Conservation (phyloP, 306 rosid genomes). For the Delonix regia region DNA sequence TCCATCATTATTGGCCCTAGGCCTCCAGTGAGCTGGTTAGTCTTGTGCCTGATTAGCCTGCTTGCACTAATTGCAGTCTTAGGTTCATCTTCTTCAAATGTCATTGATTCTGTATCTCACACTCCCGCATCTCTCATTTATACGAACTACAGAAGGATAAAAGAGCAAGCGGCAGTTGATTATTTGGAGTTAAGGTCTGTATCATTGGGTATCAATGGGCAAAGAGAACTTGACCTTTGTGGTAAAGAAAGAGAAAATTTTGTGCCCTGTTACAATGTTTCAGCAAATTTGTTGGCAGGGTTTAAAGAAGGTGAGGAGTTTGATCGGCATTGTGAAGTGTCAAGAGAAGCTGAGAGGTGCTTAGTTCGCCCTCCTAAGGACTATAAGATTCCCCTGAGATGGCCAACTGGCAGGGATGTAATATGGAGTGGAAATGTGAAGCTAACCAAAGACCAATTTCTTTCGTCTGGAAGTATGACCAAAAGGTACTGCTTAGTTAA, state of each 20-base stretch:
- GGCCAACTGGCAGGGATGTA: slow-evolving; percentile 94
- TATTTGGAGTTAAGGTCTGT: slow-evolving; percentile 79
- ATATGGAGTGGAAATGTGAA: slow-evolving; percentile 98
- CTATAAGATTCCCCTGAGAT: slow-evolving; percentile 86
- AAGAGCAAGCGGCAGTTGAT: slow-evolving; percentile 86
- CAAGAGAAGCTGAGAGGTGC: slow-evolving; percentile 58
- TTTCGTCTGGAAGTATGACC: slow-evolving; percentile 98
- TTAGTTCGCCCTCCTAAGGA: slow-evolving; percentile 97
- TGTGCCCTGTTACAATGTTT: slow-evolving; percentile 93
- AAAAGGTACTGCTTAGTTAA: slow-evolving; percentile 64
- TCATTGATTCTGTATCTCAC: slow-evolving; percentile 51
- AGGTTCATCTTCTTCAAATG: slow-evolving; percentile 70
- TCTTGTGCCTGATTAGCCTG: slow-evolving; percentile 63
- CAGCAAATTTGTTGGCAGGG: slow-evolving; percentile 71
- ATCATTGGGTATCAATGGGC: slow-evolving; percentile 52
- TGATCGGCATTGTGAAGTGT: slow-evolving; percentile 85
- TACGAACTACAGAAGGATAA: slow-evolving; percentile 83
- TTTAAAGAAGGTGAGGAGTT: slow-evolving; percentile 82
- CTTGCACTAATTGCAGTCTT: slow-evolving; percentile 76
- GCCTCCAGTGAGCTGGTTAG: slow-evolving; percentile 78
- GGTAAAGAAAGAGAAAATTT: slow-evolving; percentile 83
- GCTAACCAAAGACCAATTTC: slow-evolving; percentile 95
- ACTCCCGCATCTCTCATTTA: slow-evolving; percentile 58
- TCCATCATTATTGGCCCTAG: slow-evolving; percentile 65
- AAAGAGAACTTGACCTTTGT: slow-evolving; percentile 78